These are phyloP conservation scores for Fusarium transvaalense DNA, from an alignment of 2,329 filamentous ascomycete genomes.

Conservation along the genomic window DNA sequence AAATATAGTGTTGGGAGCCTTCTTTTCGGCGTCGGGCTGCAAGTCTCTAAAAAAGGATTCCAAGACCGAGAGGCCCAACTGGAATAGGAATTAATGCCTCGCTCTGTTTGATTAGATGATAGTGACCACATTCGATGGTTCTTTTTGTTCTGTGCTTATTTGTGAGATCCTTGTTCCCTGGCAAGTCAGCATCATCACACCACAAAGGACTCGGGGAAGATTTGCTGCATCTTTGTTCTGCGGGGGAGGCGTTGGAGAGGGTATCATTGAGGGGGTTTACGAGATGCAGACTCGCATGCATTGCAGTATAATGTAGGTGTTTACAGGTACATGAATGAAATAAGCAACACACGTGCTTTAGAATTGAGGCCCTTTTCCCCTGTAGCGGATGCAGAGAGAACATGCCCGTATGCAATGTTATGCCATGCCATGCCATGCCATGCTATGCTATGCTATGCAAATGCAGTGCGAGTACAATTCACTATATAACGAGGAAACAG, in stretches of 20 bases:
- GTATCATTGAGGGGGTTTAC: slow-evolving; percentile 21
- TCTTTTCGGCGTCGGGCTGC: slow-evolving; percentile 14
- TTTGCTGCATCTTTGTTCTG: slow-evolving; percentile 7
- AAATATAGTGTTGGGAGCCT: background rate
- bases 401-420: slow-evolving; percentile 19
- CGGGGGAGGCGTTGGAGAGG: slow-evolving; percentile 19
- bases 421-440: background rate
- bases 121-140: slow-evolving; percentile 10
- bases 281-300: slow-evolving; percentile 19
- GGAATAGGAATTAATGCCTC: slow-evolving; percentile 29
- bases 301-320: slow-evolving; percentile 1
- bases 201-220: slow-evolving; percentile 22
- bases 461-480: slow-evolving; percentile 34
- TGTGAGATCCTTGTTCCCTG: slow-evolving; percentile 10
- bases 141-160: slow-evolving; percentile 23
- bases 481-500: background rate
- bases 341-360: background rate
- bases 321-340: background rate
- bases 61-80: slow-evolving; percentile 28
- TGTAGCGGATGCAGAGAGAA: slow-evolving; percentile 20
- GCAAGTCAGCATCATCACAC: slow-evolving; percentile 39
- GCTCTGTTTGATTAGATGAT: slow-evolving; percentile 15
- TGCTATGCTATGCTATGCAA: slow-evolving; percentile 24
- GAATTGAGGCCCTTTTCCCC: slow-evolving; percentile 28
- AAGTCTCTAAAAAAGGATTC: slow-evolving; percentile 31